These are phyloP conservation scores for Trypanosoma conorhini DNA, from an alignment of 208 protist species.

Conservation along the genomic window DNA sequence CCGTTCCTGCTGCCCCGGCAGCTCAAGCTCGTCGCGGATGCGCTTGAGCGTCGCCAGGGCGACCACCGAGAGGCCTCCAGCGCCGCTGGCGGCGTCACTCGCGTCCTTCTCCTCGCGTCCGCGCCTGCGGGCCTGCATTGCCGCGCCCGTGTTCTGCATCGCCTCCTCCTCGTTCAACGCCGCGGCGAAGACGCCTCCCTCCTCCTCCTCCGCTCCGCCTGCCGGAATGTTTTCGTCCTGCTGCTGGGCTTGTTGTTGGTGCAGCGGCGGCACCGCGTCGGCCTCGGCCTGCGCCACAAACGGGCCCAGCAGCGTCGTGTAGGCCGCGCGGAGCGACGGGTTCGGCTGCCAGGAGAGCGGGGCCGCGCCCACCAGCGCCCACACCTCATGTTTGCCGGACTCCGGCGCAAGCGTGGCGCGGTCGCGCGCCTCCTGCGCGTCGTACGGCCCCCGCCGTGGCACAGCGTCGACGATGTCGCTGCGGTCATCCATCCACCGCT, in stretches of 20 bases:
- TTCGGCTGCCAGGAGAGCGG: slow-evolving; percentile 38
- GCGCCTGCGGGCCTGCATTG: slow-evolving; percentile 4
- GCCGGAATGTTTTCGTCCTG: slow-evolving; percentile 5
- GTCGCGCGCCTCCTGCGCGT: slow-evolving; percentile 58
- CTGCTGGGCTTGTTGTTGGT: slow-evolving; percentile 11
- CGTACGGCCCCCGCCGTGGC: slow-evolving; percentile 64
- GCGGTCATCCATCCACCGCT: slow-evolving; percentile 65
- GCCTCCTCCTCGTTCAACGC: slow-evolving; percentile 3
- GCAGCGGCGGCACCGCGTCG: slow-evolving; percentile 27
- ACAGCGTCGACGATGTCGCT: slow-evolving; percentile 58
- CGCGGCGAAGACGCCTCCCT: background rate
- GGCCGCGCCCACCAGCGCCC: slow-evolving; percentile 29
- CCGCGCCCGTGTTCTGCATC: background rate
- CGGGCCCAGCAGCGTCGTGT: slow-evolving; percentile 39
- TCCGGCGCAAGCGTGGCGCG: slow-evolving; percentile 43
- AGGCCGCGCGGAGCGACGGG: slow-evolving; percentile 38
- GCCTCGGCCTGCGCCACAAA: slow-evolving; percentile 32
- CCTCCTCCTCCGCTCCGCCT: slow-evolving; percentile 19
- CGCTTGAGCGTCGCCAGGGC: slow-evolving; percentile 56
- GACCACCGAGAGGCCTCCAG: slow-evolving; percentile 36
- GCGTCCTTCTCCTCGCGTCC: slow-evolving; percentile 7
- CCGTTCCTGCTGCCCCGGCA: slow-evolving; percentile 23
- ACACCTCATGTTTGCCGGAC: slow-evolving; percentile 25
- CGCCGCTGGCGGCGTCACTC: slow-evolving; percentile 3
- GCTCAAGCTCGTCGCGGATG: slow-evolving; percentile 29